phyloP scores from a whole-genome alignment of 352 stramenopile genomes.

The Plasmopara muralis region DNA sequence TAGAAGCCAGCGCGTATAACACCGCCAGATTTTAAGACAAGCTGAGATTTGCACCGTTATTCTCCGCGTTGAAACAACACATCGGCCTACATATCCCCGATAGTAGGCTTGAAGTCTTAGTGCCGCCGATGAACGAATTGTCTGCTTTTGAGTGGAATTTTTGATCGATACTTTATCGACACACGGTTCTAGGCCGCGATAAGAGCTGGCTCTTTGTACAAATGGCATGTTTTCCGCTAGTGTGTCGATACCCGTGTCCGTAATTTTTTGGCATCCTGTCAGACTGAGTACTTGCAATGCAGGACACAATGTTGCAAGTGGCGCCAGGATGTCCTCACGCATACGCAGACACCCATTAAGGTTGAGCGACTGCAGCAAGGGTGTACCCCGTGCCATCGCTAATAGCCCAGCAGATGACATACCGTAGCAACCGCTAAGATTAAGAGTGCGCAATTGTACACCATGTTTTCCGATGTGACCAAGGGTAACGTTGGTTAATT shows the following conservation, averaged over 20 bases:
- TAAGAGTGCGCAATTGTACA: conserved; percentile 50
- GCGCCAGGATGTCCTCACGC: conserved; percentile 61
- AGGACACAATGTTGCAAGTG: conserved; percentile 42
- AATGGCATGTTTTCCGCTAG: conserved; percentile 65
- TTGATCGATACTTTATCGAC: conserved; percentile 49
- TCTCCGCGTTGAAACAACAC: conserved; percentile 46
- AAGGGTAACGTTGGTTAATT: too few species aligned
- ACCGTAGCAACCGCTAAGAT: conserved; percentile 52
- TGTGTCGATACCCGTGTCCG: conserved; percentile 59
- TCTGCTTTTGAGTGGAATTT: conserved; percentile 24
- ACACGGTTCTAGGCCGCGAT: conserved; percentile 57
- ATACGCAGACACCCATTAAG: conserved; percentile 63
- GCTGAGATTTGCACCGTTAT: neutral
- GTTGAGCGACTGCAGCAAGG: conserved; percentile 54
- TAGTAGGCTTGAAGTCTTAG: conserved; percentile 66
- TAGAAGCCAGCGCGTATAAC: too few species aligned
- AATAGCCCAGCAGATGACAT: conserved; percentile 51
- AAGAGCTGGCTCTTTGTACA: conserved; percentile 40
- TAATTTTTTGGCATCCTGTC: conserved; percentile 73
- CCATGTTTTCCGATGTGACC: too few species aligned
- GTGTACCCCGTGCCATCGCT: conserved; percentile 42
- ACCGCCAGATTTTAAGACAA: too few species aligned
- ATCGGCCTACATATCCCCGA: conserved; percentile 46
- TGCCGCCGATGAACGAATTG: conserved; percentile 56
- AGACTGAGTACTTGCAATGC: conserved; percentile 63